A percentile compares a stretch with the other conserved stretches of the same genome.
Evolutionary conservation across 2,329 filamentous ascomycete genomes (phyloP).

Genomic region (Fusarium sp.): DNA sequence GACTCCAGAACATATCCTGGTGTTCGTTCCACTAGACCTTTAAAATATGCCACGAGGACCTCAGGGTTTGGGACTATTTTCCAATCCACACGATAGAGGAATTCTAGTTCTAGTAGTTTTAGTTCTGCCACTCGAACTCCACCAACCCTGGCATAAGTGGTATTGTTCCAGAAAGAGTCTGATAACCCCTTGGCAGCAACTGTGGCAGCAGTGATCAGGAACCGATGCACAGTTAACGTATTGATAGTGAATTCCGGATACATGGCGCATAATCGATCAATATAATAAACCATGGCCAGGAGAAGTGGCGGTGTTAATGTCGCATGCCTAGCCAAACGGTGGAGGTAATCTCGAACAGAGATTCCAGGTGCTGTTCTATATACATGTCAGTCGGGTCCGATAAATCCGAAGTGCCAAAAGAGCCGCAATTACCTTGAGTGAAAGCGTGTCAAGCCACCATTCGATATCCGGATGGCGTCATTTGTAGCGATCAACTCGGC

Average conservation of each 20-base stretch:
- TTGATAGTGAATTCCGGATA: constrained; percentile 97
- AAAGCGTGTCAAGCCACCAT: constrained; percentile 90
- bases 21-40: constrained; percentile 80
- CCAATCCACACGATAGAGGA: constrained; percentile 93
- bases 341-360: constrained; percentile 92
- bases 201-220: constrained; percentile 94
- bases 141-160: constrained; percentile 92
- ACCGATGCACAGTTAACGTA: constrained; percentile 95
- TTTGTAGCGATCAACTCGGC: constrained; percentile 95
- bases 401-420: neutral
- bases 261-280: constrained; percentile 90
- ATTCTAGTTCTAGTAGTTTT: constrained; percentile 92
- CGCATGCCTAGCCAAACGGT: constrained; percentile 91
- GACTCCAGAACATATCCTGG: constrained; percentile 67
- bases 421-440: constrained; percentile 79
- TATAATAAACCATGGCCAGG: constrained; percentile 99
- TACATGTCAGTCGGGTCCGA: constrained; percentile 42
- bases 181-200: constrained; percentile 96
- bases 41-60: constrained; percentile 92
- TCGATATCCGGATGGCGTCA: constrained; percentile 80
- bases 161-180: constrained; percentile 98
- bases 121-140: constrained; percentile 92
- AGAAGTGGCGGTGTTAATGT: constrained; percentile 92
- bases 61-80: constrained; percentile 96
- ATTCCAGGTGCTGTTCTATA: constrained; percentile 82